A percentile compares a stretch with the other conserved stretches of the same genome.
Evolutionary conservation across 306 rosid species (phyloP).

Genomic region (Spatholobus suberectus): DNA sequence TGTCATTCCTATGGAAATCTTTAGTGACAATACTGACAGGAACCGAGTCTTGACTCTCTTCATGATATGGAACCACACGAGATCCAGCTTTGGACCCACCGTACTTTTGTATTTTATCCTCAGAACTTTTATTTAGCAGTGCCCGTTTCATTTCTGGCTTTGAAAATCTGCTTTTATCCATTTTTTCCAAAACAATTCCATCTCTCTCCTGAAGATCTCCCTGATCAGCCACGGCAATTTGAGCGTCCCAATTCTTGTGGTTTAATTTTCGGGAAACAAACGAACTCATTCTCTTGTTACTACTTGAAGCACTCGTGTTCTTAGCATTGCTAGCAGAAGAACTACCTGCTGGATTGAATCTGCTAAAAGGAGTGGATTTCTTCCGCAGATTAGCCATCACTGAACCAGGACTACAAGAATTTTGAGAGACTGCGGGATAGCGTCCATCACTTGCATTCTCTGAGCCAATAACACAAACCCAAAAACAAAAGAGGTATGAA

Average conservation of each 20-base stretch:
- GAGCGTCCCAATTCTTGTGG: slow-evolving; percentile 69
- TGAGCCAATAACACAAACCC: slow-evolving; percentile 45
- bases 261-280: slow-evolving; percentile 52
- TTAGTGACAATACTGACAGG: slow-evolving; percentile 52
- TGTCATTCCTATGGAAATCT: slow-evolving; percentile 58
- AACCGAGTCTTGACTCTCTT: slow-evolving; percentile 60
- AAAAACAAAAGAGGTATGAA: not conserved
- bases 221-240: slow-evolving; percentile 48
- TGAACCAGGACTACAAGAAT: slow-evolving; percentile 51
- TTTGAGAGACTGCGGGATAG: slow-evolving; percentile 58
- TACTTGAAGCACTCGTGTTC: slow-evolving; percentile 52
- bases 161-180: slow-evolving; percentile 52
- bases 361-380: slow-evolving; percentile 47
- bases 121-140: slow-evolving; percentile 58
- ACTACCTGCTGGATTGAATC: slow-evolving; percentile 63
- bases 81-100: slow-evolving; percentile 72
- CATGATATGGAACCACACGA: slow-evolving; percentile 86
- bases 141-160: slow-evolving; percentile 65
- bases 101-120: slow-evolving; percentile 57
- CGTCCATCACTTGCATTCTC: slow-evolving; percentile 74
- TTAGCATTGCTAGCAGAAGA: slow-evolving; percentile 67
- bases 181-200: slow-evolving; percentile 52
- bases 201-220: slow-evolving; percentile 54
- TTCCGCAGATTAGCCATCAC: slow-evolving; percentile 59
- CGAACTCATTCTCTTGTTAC: slow-evolving; percentile 54